Evolutionary conservation across 257 asterid species (phyloP), one percentile per base, ranked within the genome.

Genomic region (Nicotiana noctiflora): DNA sequence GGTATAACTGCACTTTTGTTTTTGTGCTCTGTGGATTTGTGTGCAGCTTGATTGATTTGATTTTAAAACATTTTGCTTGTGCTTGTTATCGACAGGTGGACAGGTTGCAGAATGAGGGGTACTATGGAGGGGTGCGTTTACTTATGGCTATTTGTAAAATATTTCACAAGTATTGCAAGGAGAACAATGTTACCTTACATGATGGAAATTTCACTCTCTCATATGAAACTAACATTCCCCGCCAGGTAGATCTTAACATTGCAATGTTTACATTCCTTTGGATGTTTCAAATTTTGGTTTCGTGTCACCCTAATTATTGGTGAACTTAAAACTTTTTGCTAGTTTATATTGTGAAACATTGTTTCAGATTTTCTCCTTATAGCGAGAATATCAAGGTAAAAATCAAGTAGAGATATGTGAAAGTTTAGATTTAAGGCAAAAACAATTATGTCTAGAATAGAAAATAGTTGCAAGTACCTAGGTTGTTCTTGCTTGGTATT

Each of bases 41-140:
- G 19, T 75, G 25, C 31, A 27, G 27, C 55, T 55, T 76, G 27
- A 27, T 55, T 29, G 63, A 32, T 29, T 53, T 61, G 23, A 31
- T 3, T 15, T 8, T 17, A 5, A 29, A 76, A 79, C 59, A 70
- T 51, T 46, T 23, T 31, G 27, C 4, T 18, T 31, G 37, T 79
- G 37, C 75, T 62, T 85, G 76, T 76, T 76, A 56, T 81, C 78
- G 67, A 72, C 79, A 95, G 99, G 97, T 96, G 84, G 81, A 84
- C 79, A 90, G 98, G 81, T 85, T 94, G 89, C 87, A 90, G 59
- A 89, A 77, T 67, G 98, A 94, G 80, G 99, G 99, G 15, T 96
- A 96, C 62, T 96, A 96, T 64, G 99, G 99, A 81, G 98, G 99
- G 18, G 96, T 96, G 19, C 95, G 99, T 46, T 84, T 96, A 83